phyloP scores from a whole-genome alignment of 352 stramenopile species.

The Globisporangium solare region DNA sequence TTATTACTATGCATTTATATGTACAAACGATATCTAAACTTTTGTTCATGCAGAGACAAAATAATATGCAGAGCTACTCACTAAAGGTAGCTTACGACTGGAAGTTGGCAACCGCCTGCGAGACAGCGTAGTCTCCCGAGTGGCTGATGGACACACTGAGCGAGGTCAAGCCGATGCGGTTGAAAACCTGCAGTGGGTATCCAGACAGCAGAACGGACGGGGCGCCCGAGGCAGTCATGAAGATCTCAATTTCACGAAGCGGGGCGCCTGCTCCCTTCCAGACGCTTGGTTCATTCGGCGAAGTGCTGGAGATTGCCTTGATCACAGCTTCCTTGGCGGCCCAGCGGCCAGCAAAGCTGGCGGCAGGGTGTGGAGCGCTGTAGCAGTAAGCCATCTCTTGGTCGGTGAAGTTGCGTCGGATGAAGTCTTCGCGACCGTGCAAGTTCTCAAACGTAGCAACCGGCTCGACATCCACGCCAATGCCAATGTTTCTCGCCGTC shows the following conservation, averaged over 20 bases:
- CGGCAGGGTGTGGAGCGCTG: slow-evolving; percentile 65
- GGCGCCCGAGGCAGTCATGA: slow-evolving; percentile 71
- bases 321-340: slow-evolving; percentile 88
- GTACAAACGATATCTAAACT: slow-evolving; percentile 10
- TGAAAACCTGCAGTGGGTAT: slow-evolving; percentile 72
- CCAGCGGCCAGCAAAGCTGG: slow-evolving; percentile 85
- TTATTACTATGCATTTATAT: not conserved
- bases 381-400: slow-evolving; percentile 85
- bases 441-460: slow-evolving; percentile 81
- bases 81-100: slow-evolving; percentile 19
- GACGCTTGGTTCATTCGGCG: slow-evolving; percentile 55
- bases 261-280: slow-evolving; percentile 71
- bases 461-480: slow-evolving; percentile 83
- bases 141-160: slow-evolving; percentile 88
- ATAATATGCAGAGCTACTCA: slow-evolving; percentile 10
- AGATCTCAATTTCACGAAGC: slow-evolving; percentile 84
- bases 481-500: slow-evolving; percentile 39
- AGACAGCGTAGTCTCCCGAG: slow-evolving; percentile 83
- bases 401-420: slow-evolving; percentile 86
- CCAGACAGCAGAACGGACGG: slow-evolving; percentile 75
- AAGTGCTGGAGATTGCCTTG: slow-evolving; percentile 85
- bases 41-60: slow-evolving; percentile 8
- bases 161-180: slow-evolving; percentile 62
- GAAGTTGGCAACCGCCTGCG: slow-evolving; percentile 77
- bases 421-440: slow-evolving; percentile 74